A percentile compares a stretch with the other conserved stretches of the same genome.
These are phyloP conservation scores for Ramularia endophylla DNA, from an alignment of 2,329 filamentous ascomycete genomes.

Conservation along the genomic window DNA sequence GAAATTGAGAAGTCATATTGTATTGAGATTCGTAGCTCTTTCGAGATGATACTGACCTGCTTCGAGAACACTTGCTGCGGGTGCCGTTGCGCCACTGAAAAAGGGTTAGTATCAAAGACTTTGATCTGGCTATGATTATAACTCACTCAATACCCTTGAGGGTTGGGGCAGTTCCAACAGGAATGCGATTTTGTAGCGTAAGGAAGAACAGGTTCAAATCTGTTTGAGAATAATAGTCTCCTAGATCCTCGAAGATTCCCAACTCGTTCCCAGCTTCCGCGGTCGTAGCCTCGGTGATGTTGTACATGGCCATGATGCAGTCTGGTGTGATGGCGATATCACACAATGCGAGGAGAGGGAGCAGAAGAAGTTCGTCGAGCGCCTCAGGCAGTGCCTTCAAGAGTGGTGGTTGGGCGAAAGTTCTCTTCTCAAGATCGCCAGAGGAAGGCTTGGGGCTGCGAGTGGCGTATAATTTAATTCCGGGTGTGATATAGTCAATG, in stretches of 20 bases:
- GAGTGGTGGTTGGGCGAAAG: constrained; percentile 14
- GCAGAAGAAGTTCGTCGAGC: constrained; percentile 5
- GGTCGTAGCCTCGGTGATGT: constrained; percentile 36
- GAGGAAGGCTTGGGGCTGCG: constrained; percentile 10
- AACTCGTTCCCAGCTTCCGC: constrained; percentile 39
- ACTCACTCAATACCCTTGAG: constrained; percentile 19
- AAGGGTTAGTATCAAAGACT: too few relatives aligned
- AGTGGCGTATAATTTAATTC: constrained; percentile 40
- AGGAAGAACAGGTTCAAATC: constrained; percentile 46
- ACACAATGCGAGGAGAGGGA: constrained; percentile 11
- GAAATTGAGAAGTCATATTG: too few relatives aligned
- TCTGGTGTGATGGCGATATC: constrained; percentile 32
- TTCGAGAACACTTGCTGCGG: constrained; percentile 33
- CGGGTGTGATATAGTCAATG: constrained; percentile 53
- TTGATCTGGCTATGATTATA: too few relatives aligned
- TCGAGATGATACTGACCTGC: too few relatives aligned
- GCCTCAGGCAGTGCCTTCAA: constrained; percentile 9
- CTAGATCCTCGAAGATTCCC: constrained; percentile 40
- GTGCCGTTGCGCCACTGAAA: too few relatives aligned
- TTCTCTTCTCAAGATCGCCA: constrained; percentile 16
- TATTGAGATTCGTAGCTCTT: too few relatives aligned
- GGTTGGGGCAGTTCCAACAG: constrained; percentile 21
- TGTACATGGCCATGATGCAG: constrained; percentile 41
- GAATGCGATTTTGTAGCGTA: constrained; percentile 22
- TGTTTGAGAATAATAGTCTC: constrained; percentile 40